Evolutionary conservation across 2,329 filamentous ascomycete species (phyloP).

Genomic region (Verticillium klebahnii): DNA sequence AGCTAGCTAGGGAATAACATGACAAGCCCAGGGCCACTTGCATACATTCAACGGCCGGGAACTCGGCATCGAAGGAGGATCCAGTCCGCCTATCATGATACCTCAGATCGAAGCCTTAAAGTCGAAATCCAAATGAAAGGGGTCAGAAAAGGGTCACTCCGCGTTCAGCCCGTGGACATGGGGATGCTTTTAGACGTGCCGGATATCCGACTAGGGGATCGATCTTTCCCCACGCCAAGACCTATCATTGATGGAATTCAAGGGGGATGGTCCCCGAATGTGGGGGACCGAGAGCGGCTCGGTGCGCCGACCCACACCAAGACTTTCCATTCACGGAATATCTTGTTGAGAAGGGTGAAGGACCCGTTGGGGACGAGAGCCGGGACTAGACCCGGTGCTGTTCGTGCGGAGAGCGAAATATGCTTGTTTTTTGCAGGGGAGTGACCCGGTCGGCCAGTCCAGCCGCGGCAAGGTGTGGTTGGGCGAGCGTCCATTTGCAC

Average conservation of each 20-base stretch:
- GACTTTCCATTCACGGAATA: conserved; percentile 1
- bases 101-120: not conserved
- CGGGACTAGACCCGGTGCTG: not conserved
- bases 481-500: not conserved
- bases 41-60: not conserved
- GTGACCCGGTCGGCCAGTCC: not conserved
- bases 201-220: not conserved
- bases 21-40: not conserved
- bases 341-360: not conserved
- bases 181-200: not conserved
- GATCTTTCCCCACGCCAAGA: conserved; percentile 1
- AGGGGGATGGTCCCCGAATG: not conserved
- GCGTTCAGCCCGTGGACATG: not conserved
- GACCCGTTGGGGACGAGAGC: not conserved
- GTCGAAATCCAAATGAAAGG: not conserved
- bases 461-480: not conserved
- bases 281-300: not conserved
- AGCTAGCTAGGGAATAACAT: not conserved
- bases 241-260: conserved; percentile 1
- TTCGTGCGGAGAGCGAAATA: not conserved
- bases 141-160: not conserved
- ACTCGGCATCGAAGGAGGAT: conserved; percentile 1
- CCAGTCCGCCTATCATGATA: conserved; percentile 1
- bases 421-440: not conserved
- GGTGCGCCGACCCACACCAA: not conserved